Percentiles rank a stretch among this genome's conserved stretches.
These are phyloP conservation scores for Peronospora farinosa DNA, from an alignment of 352 stramenopile genomes.

Conservation along the genomic window DNA sequence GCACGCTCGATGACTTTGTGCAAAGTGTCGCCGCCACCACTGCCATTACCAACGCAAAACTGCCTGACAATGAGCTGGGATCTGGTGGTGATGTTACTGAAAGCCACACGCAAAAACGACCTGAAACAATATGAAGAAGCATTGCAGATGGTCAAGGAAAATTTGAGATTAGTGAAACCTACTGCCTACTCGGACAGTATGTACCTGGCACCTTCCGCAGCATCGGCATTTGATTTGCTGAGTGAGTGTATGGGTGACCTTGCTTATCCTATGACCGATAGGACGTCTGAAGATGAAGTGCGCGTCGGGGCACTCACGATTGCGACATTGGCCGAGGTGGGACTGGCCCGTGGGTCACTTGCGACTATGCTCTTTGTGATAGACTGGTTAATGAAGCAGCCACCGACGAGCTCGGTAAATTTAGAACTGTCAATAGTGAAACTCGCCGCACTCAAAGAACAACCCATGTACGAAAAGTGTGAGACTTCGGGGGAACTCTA, in stretches of 20 bases:
- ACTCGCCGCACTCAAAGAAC: conserved; percentile 71
- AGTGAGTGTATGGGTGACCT: conserved; percentile 62
- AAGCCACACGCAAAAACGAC: conserved; percentile 59
- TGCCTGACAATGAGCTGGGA: conserved; percentile 83
- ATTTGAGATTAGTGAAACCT: conserved; percentile 59
- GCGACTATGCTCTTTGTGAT: conserved; percentile 64
- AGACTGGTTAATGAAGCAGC: conserved; percentile 63
- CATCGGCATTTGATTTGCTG: conserved; percentile 64
- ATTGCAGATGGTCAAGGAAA: conserved; percentile 71
- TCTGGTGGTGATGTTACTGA: conserved; percentile 63
- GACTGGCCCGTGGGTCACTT: conserved; percentile 61
- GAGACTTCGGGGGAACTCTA: conserved; percentile 83
- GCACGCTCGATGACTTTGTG: conserved; percentile 55
- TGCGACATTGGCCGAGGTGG: conserved; percentile 70
- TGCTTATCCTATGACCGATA: conserved; percentile 16
- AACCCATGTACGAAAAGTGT: conserved; percentile 82
- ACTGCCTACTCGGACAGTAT: conserved; percentile 78
- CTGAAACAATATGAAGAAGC: conserved; percentile 59
- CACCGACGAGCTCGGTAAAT: conserved; percentile 36
- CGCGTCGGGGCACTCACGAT: conserved; percentile 49
- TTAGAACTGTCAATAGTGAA: conserved; percentile 55
- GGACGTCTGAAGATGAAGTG: conserved; percentile 17
- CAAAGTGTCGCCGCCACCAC: conserved; percentile 58
- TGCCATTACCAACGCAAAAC: conserved; percentile 78
- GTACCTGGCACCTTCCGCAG: conserved; percentile 73